A percentile compares a stretch with the other conserved stretches of the same genome.
phyloP scores from a whole-genome alignment of 1,139 yeast genomes.

The Suhomyces wounanorum region DNA sequence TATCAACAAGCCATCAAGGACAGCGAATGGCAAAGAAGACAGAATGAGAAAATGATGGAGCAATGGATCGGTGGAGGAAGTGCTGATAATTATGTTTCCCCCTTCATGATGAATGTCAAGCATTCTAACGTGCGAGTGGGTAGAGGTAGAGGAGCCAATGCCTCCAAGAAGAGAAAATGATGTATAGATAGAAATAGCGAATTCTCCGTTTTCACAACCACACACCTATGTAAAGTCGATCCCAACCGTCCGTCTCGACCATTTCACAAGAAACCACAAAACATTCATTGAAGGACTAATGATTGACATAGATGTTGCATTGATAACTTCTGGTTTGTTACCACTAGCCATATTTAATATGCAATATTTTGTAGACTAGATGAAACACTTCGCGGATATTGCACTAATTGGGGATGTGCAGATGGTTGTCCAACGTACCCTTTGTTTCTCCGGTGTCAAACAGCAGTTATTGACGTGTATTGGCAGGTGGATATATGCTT shows the following conservation, averaged over 20 bases:
- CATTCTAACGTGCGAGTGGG: slow-evolving; percentile 79
- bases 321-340: neutral
- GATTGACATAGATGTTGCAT: neutral
- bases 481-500: neutral
- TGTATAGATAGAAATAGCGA: neutral
- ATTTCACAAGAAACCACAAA: too few species aligned
- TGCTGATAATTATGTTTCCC: slow-evolving; percentile 89
- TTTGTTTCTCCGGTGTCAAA: too few species aligned
- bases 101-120: slow-evolving; percentile 69
- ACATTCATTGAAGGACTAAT: too few species aligned
- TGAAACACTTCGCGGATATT: too few species aligned
- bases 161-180: slow-evolving; percentile 47
- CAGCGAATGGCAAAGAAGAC: slow-evolving; percentile 84
- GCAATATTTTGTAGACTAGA: too few species aligned
- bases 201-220: neutral
- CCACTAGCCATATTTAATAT: neutral
- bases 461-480: neutral
- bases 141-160: slow-evolving; percentile 76
- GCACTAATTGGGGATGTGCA: too few species aligned
- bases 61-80: slow-evolving; percentile 95
- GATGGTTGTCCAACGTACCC: too few species aligned
- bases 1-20: slow-evolving; percentile 84
- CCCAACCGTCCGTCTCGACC: too few species aligned
- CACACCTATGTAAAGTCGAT: too few species aligned
- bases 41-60: slow-evolving; percentile 79